phyloP scores from a whole-genome alignment of 805 yeast genomes.

The Metschnikowia aberdeeniae region DNA sequence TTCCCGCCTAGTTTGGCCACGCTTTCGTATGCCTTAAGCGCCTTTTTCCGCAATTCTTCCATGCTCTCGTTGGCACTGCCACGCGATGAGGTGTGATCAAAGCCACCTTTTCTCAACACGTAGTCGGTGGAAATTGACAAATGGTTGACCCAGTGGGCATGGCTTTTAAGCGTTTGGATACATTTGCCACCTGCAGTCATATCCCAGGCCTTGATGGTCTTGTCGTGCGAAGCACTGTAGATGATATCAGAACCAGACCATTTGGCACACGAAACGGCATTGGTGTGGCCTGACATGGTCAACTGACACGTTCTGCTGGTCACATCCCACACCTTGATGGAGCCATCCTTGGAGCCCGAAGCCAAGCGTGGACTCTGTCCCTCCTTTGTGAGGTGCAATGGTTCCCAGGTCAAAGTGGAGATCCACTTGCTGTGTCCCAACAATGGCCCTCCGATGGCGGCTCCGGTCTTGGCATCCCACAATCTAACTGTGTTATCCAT shows the following conservation, averaged over 20 bases:
- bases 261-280: slow-evolving; percentile 89
- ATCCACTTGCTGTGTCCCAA: slow-evolving; percentile 88
- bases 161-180: slow-evolving; percentile 74
- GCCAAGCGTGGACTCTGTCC: slow-evolving; percentile 70
- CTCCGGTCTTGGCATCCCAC: slow-evolving; percentile 81
- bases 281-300: slow-evolving; percentile 83
- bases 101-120: slow-evolving; percentile 83
- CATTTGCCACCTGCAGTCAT: slow-evolving; percentile 68
- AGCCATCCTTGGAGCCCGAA: slow-evolving; percentile 88
- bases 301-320: slow-evolving; percentile 58
- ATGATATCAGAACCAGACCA: slow-evolving; percentile 91
- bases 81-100: slow-evolving; percentile 62
- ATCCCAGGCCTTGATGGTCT: slow-evolving; percentile 91
- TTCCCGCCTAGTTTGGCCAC: slow-evolving; percentile 57
- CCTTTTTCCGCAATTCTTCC: slow-evolving; percentile 41
- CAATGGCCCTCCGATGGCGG: slow-evolving; percentile 66
- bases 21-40: slow-evolving; percentile 57
- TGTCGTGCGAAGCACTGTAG: slow-evolving; percentile 91
- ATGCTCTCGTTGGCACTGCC: slow-evolving; percentile 16
- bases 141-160: slow-evolving; percentile 98
- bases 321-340: slow-evolving; percentile 87
- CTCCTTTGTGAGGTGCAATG: slow-evolving; percentile 69
- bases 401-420: slow-evolving; percentile 90
- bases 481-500: slow-evolving; percentile 87
- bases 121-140: slow-evolving; percentile 87